Conservation (phyloP, 1,284 basidiomycete genomes). For the Malassezia dermatis region DNA sequence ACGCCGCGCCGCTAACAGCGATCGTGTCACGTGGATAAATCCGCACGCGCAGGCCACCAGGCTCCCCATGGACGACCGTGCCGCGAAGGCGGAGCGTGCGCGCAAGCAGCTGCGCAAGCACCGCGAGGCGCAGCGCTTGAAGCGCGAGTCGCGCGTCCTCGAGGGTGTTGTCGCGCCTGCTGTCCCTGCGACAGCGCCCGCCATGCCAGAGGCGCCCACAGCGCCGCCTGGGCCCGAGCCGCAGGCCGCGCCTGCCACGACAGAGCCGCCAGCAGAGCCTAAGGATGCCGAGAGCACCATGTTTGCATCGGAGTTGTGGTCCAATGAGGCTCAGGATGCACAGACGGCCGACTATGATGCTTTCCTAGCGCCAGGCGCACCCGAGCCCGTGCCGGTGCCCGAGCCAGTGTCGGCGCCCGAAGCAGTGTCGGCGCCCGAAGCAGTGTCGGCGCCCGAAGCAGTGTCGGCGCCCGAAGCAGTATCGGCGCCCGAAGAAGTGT, state of each 20-base stretch:
- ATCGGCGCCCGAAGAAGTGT: no score
- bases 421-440: no score
- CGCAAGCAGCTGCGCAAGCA: slow-evolving; percentile 15
- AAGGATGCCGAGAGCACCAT: background rate
- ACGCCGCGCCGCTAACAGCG: background rate
- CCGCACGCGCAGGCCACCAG: background rate
- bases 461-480: no score
- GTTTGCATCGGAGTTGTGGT: slow-evolving; percentile 7
- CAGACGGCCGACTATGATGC: background rate
- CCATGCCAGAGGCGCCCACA: background rate
- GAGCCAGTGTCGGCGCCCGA: no score
- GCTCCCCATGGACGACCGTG: slow-evolving; percentile 14
- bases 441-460: no score
- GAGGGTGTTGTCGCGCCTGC: background rate
- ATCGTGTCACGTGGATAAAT: background rate
- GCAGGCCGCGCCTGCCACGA: no score
- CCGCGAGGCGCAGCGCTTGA: slow-evolving; percentile 12
- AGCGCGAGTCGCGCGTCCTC: slow-evolving; percentile 2
- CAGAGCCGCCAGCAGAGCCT: background rate
- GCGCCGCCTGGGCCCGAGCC: no score
- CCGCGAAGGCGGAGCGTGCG: slow-evolving; percentile 17
- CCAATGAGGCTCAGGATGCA: background rate
- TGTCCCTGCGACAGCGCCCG: background rate
- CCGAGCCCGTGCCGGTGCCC: background rate
- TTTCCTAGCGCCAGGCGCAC: background rate